phyloP scores from a whole-genome alignment of 1,284 basidiomycete species.

The Ustilago cynodontis region DNA sequence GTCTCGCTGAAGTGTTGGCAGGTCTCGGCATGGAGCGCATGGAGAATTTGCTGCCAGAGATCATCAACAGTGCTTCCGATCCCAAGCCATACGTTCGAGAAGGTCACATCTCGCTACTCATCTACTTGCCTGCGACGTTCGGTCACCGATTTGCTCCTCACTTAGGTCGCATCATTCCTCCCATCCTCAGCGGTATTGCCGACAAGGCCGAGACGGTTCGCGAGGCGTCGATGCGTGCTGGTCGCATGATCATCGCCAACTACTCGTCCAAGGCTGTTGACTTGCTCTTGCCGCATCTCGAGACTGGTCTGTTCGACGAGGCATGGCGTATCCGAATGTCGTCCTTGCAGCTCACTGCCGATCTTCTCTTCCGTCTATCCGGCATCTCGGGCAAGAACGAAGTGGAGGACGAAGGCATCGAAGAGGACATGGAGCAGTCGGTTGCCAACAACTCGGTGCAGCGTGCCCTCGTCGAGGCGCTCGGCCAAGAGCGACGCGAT shows the following conservation, averaged over 20 bases:
- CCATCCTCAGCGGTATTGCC: slow-evolving; percentile 90
- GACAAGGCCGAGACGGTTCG: slow-evolving; percentile 90
- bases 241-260: slow-evolving; percentile 96
- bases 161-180: slow-evolving; percentile 91
- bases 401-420: slow-evolving; percentile 72
- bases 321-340: slow-evolving; percentile 92
- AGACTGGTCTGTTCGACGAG: slow-evolving; percentile 92
- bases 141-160: slow-evolving; percentile 93
- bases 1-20: slow-evolving; percentile 93
- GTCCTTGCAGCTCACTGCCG: slow-evolving; percentile 94
- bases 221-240: slow-evolving; percentile 98
- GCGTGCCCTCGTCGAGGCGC: slow-evolving; percentile 85
- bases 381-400: slow-evolving; percentile 93
- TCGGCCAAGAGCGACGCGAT: slow-evolving; percentile 89
- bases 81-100: slow-evolving; percentile 92
- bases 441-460: slow-evolving; percentile 74
- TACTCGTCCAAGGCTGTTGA: slow-evolving; percentile 94
- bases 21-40: slow-evolving; percentile 97
- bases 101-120: slow-evolving; percentile 97
- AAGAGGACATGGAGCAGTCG: slow-evolving; percentile 75
- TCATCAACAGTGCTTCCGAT: slow-evolving; percentile 90
- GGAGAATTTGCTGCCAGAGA: slow-evolving; percentile 92
- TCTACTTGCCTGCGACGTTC: slow-evolving; percentile 96
- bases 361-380: slow-evolving; percentile 96
- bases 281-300: slow-evolving; percentile 91